A percentile compares a stretch with the other conserved stretches of the same genome.
These are phyloP conservation scores for Boletus sensibilis DNA, from an alignment of 768 basidiomycete species.

Conservation along the genomic window DNA sequence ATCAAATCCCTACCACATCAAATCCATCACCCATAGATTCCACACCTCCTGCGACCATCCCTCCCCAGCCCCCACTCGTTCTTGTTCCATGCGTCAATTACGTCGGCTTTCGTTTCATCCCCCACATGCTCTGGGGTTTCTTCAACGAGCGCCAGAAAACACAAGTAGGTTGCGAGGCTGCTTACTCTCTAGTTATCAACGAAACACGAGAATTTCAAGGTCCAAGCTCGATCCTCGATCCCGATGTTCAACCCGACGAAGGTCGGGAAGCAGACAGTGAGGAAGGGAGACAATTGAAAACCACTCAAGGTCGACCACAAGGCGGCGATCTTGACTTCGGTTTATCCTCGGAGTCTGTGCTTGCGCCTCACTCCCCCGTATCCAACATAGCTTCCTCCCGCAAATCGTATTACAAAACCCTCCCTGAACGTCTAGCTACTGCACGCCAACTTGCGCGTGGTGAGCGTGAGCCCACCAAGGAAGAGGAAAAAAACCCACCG, in stretches of 20 bases:
- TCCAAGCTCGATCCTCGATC: conserved; percentile 21
- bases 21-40: conserved; percentile 37
- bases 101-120: conserved; percentile 81
- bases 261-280: conserved; percentile 1
- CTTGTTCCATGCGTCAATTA: conserved; percentile 72
- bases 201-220: conserved; percentile 59
- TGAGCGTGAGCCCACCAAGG: conserved; percentile 80
- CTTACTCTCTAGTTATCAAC: conserved; percentile 66
- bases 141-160: conserved; percentile 88
- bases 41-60: conserved; percentile 54
- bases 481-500: conserved; percentile 74
- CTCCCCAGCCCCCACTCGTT: conserved; percentile 76
- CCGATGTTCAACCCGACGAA: conserved; percentile 17
- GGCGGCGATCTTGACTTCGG: conserved; percentile 76
- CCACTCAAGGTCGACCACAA: conserved; percentile 11
- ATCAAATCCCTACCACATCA: conserved; percentile 16
- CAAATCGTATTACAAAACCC: conserved; percentile 69
- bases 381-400: conserved; percentile 66
- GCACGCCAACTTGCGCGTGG: conserved; percentile 77
- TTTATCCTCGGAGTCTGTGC: conserved; percentile 60
- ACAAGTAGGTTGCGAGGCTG: conserved; percentile 77
- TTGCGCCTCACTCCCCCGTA: conserved; percentile 62
- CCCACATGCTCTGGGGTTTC: conserved; percentile 87
- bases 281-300: conserved; percentile 6
- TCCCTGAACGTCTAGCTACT: conserved; percentile 62